Evolutionary conservation across 176 grass and related monocot genomes (phyloP).

Genomic region (Echinochloa phyllopogon): DNA sequence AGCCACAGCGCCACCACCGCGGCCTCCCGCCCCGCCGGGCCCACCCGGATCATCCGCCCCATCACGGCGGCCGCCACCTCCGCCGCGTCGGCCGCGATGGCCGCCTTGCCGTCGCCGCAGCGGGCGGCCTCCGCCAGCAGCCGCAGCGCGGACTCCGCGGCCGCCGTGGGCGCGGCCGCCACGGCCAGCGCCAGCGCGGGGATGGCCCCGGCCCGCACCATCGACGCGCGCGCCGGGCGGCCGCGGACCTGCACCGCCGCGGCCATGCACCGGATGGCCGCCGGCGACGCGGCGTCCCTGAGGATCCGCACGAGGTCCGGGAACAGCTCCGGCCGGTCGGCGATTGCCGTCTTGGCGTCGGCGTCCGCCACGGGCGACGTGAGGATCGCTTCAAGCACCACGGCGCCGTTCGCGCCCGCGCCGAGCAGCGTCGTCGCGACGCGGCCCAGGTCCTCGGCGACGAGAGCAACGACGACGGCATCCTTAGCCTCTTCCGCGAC

Average conservation of each 20-base stretch:
- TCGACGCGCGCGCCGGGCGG: constrained; percentile 51
- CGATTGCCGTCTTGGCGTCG: constrained; percentile 57
- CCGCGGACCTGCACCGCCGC: constrained; percentile 54
- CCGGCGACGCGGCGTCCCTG: constrained; percentile 48
- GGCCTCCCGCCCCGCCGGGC: constrained; percentile 62
- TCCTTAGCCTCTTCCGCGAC: constrained; percentile 57
- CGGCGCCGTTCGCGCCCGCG: constrained; percentile 37
- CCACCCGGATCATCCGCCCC: constrained; percentile 73
- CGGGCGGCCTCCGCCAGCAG: constrained; percentile 62
- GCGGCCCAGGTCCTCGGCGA: constrained; percentile 47
- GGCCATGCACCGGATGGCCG: constrained; percentile 68
- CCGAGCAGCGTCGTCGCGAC: constrained; percentile 54
- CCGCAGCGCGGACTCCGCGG: constrained; percentile 61
- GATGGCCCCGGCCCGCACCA: constrained; percentile 67
- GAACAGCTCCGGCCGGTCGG: constrained; percentile 66
- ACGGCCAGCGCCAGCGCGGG: constrained; percentile 56
- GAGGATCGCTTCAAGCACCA: constrained; percentile 67
- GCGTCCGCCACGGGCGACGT: constrained; percentile 57
- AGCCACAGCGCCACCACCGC: constrained; percentile 85
- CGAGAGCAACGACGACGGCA: constrained; percentile 36
- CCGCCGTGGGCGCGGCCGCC: constrained; percentile 57
- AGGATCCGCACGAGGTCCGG: constrained; percentile 70
- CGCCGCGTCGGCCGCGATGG: constrained; percentile 55
- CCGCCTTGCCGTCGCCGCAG: constrained; percentile 71
- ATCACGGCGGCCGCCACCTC: constrained; percentile 65